A percentile compares a stretch with the other conserved stretches of the same genome.
These are phyloP conservation scores for Excoecaria agallocha DNA, from an alignment of 345 rosid species.

Conservation along the genomic window DNA sequence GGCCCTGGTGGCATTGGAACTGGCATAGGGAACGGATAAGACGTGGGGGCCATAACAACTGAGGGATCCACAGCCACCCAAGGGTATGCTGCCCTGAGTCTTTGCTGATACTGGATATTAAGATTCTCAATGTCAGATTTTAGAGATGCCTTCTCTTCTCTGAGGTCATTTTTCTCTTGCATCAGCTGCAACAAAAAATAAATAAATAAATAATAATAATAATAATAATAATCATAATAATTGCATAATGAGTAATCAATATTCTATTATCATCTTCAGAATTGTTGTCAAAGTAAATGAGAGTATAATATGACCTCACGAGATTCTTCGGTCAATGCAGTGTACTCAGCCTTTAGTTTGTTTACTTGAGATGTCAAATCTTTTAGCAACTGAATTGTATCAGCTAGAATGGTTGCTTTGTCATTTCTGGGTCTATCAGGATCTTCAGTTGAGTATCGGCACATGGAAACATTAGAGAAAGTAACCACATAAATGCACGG, in stretches of 20 bases:
- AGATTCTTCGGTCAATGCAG: slow-evolving; percentile 70
- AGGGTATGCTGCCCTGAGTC: slow-evolving; percentile 58
- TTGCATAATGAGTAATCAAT: neutral
- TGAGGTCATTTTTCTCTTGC: slow-evolving; percentile 80
- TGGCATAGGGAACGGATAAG: slow-evolving; percentile 70
- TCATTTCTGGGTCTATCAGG: slow-evolving; percentile 90
- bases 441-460: slow-evolving; percentile 43
- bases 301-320: slow-evolving; percentile 52
- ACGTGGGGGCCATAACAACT: slow-evolving; percentile 68
- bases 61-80: slow-evolving; percentile 73
- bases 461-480: slow-evolving; percentile 6
- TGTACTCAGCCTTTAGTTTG: slow-evolving; percentile 70
- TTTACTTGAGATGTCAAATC: slow-evolving; percentile 75
- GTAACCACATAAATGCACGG: neutral
- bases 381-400: slow-evolving; percentile 76
- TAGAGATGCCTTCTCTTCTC: slow-evolving; percentile 80
- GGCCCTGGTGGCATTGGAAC: slow-evolving; percentile 80
- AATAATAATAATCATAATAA: neutral
- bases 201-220: too few relatives aligned
- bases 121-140: slow-evolving; percentile 74
- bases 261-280: neutral
- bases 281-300: neutral
- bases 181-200: slow-evolving; percentile 46
- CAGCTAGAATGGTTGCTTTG: slow-evolving; percentile 75
- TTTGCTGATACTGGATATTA: slow-evolving; percentile 71